Evolutionary conservation across 768 basidiomycete species (phyloP).

Genomic region (Phaeotremella skinneri): DNA sequence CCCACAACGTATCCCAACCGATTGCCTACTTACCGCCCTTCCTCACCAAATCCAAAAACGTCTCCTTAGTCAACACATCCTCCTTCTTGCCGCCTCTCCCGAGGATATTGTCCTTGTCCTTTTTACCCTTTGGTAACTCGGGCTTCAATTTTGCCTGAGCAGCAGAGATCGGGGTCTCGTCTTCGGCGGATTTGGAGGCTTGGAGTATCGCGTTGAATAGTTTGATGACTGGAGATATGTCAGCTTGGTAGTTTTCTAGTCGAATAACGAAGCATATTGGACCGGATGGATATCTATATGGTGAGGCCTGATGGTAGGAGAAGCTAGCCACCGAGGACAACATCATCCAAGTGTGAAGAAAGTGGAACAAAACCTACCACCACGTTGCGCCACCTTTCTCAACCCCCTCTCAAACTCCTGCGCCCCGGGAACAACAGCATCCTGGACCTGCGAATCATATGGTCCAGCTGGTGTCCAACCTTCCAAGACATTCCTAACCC

Average conservation of each 20-base stretch:
- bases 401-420: conserved; percentile 52
- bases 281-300: too few relatives aligned
- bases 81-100: conserved; percentile 49
- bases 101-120: conserved; percentile 52
- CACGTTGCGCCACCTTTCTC: conserved; percentile 52
- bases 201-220: conserved; percentile 53
- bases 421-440: conserved; percentile 36
- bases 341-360: background rate
- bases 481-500: conserved; percentile 49
- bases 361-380: conserved; percentile 42
- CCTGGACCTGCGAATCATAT: conserved; percentile 14
- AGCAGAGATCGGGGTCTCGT: conserved; percentile 22
- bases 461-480: conserved; percentile 43
- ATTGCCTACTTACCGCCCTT: conserved; percentile 29
- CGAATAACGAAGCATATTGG: too few relatives aligned
- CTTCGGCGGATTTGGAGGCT: conserved; percentile 43
- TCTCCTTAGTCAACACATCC: conserved; percentile 50
- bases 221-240: conserved; percentile 46
- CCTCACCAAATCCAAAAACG: conserved; percentile 52
- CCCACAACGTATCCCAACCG: too few relatives aligned
- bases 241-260: too few relatives aligned
- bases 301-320: too few relatives aligned
- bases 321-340: too few relatives aligned
- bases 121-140: conserved; percentile 35
- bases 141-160: conserved; percentile 41